phyloP scores from a whole-genome alignment of 164 flowering plant genomes.

The Chimonanthus praecox region DNA sequence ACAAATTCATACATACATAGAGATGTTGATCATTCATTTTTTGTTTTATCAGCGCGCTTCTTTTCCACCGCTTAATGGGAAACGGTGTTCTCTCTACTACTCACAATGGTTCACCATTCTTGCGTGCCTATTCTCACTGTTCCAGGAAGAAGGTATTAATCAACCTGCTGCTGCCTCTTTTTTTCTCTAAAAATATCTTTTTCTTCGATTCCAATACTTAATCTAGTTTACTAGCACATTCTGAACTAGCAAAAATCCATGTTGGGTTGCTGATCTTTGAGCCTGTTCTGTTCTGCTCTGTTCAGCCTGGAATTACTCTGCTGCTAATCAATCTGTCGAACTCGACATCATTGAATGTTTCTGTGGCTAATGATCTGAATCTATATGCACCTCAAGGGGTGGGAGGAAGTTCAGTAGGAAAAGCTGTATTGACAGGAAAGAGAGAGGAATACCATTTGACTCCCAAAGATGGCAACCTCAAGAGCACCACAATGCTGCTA shows the following conservation, averaged over 20 bases:
- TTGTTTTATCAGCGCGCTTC: constrained; percentile 45
- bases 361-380: constrained; percentile 24
- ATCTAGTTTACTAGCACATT: neutral
- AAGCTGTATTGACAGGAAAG: constrained; percentile 8
- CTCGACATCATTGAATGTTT: constrained; percentile 31
- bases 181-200: neutral
- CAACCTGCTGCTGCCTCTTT: neutral
- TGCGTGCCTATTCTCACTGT: constrained; percentile 60
- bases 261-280: neutral
- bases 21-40: neutral
- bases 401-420: neutral
- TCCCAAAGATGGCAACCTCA: constrained; percentile 33
- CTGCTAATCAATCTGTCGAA: constrained; percentile 53
- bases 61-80: constrained; percentile 81
- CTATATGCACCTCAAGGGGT: neutral
- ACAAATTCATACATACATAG: neutral
- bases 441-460: constrained; percentile 41
- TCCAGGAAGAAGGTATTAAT: constrained; percentile 37
- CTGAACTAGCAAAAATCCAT: neutral
- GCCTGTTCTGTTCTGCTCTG: neutral
- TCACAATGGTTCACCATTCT: constrained; percentile 33
- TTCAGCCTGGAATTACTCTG: constrained; percentile 45
- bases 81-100: constrained; percentile 32
- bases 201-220: neutral
- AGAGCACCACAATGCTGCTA: constrained; percentile 35